Evolutionary conservation across 1,284 basidiomycete species (phyloP), one percentile per base, ranked within the genome.

Genomic region (Papiliotrema laurentii): DNA sequence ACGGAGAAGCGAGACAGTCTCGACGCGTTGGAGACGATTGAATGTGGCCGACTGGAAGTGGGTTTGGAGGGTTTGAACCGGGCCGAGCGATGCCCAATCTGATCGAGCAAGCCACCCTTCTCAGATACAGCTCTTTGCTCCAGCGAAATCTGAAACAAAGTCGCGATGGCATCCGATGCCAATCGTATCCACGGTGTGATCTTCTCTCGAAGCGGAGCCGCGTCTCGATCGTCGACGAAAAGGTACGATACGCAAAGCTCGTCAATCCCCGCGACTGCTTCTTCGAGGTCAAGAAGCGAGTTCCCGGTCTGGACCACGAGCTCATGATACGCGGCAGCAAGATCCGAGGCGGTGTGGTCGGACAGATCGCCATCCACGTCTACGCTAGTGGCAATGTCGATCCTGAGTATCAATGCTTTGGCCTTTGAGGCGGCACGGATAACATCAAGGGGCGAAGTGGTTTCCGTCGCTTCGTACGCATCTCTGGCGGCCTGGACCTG

Each of bases 351-450:
- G 1, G 51, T 47, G 28, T 43, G 22, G 14, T 49, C 46, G 5
- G 47, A 36, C 24, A 42, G 28, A 40, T 69, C 65, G 5, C 68
- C 68, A 43, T 75, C 73, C 18, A 74, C 55, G 56, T 75, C 74
- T 39, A 75, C 56, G 5, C 52, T 54, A n/a, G 54, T 55, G 1
- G 71, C 71, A 9, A 75, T 60, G 50, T 75, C 73, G 28, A 74
- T 59, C 27, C 42, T 50, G 0, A 35, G 22, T 4, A 66, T 43
- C 10, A 56, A 45, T 9, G 54, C 49, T 35, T 51, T 43, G 47
- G 66, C 61, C 25, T 27, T 47, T 1, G 57, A 45, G 3, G 56
- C 50, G 1, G 52, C 16, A 11, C 64, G 60, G n/a, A 67, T 38
- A 2, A 64, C 27, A 5, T 50, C 51, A 14, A 66, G 26, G n/a